Conservation (phyloP, 2,329 filamentous ascomycete species). For the Juglanconis sp. region DNA sequence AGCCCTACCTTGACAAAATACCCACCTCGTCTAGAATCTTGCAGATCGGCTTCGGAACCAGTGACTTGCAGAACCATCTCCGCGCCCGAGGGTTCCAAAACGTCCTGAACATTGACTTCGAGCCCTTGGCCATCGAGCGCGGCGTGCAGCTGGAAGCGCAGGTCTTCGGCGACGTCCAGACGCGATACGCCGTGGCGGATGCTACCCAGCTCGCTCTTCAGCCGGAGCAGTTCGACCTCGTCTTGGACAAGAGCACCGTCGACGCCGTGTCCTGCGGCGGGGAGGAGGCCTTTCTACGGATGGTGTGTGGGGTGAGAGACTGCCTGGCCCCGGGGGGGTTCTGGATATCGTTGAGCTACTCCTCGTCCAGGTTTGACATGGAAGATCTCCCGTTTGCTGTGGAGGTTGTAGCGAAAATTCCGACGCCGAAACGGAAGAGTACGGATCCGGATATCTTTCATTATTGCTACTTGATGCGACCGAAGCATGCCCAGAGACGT, state of each 20-base stretch:
- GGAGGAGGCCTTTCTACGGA: conserved; percentile 32
- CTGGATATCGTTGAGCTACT: conserved; percentile 50
- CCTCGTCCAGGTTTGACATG: conserved; percentile 37
- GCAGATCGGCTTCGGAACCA: conserved; percentile 48
- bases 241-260: conserved; percentile 48
- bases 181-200: conserved; percentile 43
- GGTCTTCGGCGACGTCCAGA: conserved; percentile 42
- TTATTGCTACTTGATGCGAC: conserved; percentile 42
- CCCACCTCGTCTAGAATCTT: conserved; percentile 33
- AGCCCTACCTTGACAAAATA: conserved; percentile 34
- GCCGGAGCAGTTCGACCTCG: conserved; percentile 33
- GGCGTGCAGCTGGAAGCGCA: conserved; percentile 37
- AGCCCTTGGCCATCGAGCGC: conserved; percentile 43
- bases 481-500: conserved; percentile 15
- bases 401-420: conserved; percentile 39
- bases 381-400: conserved; percentile 38
- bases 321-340: conserved; percentile 34
- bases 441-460: conserved; percentile 45
- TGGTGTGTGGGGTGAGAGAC: conserved; percentile 34
- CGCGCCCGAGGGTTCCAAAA: conserved; percentile 38
- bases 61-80: conserved; percentile 47
- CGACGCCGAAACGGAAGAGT: conserved; percentile 36
- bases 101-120: conserved; percentile 49
- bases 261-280: conserved; percentile 48
- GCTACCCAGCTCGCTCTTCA: conserved; percentile 35